Conservation (phyloP, 2,329 filamentous ascomycete species). For the Xylaria sp. region DNA sequence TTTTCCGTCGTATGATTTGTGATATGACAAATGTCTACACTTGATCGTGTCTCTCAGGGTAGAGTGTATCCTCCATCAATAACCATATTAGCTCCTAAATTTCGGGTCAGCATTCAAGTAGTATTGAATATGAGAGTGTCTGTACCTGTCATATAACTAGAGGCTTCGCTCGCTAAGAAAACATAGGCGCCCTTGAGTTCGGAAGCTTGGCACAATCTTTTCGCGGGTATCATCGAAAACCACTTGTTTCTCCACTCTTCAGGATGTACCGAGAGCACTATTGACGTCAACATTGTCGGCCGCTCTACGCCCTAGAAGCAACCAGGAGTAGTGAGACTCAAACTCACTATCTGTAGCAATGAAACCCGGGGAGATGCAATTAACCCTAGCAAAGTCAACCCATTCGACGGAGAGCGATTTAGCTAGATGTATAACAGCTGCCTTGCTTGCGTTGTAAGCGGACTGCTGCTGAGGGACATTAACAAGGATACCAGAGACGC, state of each 20-base stretch:
- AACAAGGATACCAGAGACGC: slow-evolving; percentile 16
- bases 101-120: neutral
- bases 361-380: slow-evolving; percentile 52
- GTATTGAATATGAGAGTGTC: neutral
- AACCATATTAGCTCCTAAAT: slow-evolving; percentile 42
- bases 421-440: slow-evolving; percentile 52
- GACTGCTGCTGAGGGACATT: slow-evolving; percentile 17
- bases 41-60: slow-evolving; percentile 35
- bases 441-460: slow-evolving; percentile 21
- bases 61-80: slow-evolving; percentile 46
- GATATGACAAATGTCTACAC: neutral
- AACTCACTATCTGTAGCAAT: slow-evolving; percentile 47
- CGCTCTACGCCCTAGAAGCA: neutral
- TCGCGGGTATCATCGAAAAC: slow-evolving; percentile 45
- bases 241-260: slow-evolving; percentile 44
- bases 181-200: slow-evolving; percentile 52
- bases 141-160: slow-evolving; percentile 54
- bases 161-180: slow-evolving; percentile 52
- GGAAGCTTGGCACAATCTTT: slow-evolving; percentile 45
- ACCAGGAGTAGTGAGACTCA: no score
- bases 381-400: slow-evolving; percentile 54
- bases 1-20: neutral
- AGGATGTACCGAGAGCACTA: slow-evolving; percentile 48
- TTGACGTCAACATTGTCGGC: slow-evolving; percentile 15
- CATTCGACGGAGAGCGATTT: slow-evolving; percentile 56